A percentile compares a stretch with the other conserved stretches of the same genome.
These are phyloP conservation scores for Geranium rotundifolium DNA, from an alignment of 345 rosid species.

Conservation along the genomic window DNA sequence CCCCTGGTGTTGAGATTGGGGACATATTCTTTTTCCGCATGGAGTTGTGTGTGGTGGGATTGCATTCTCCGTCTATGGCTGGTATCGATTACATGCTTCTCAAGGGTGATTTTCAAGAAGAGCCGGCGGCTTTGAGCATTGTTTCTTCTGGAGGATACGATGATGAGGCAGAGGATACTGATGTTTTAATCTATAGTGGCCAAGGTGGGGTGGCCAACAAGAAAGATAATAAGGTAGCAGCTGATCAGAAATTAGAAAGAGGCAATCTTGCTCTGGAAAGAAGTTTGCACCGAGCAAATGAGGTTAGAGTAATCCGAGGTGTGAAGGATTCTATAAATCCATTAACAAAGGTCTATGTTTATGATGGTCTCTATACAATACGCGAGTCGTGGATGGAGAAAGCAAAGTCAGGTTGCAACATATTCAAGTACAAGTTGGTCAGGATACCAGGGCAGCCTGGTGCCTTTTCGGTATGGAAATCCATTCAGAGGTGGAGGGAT, in stretches of 20 bases:
- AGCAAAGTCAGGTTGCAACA: constrained; percentile 61
- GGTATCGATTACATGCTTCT: constrained; percentile 65
- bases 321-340: constrained; percentile 39
- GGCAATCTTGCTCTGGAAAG: constrained; percentile 87
- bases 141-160: constrained; percentile 75
- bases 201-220: constrained; percentile 54
- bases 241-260: constrained; percentile 82
- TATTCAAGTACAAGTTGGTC: constrained; percentile 59
- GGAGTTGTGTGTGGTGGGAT: constrained; percentile 69
- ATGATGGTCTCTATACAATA: constrained; percentile 66
- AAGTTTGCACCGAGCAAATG: constrained; percentile 58
- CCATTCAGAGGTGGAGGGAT: constrained; percentile 51
- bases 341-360: constrained; percentile 42
- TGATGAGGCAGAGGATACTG: constrained; percentile 53
- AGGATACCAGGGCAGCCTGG: constrained; percentile 60
- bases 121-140: constrained; percentile 60
- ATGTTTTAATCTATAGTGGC: constrained; percentile 62
- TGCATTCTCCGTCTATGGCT: constrained; percentile 71
- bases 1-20: constrained; percentile 77
- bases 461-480: constrained; percentile 58
- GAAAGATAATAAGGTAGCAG: constrained; percentile 22
- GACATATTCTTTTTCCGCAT: constrained; percentile 71
- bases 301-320: constrained; percentile 69
- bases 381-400: constrained; percentile 76
- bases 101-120: constrained; percentile 41